Base-by-base conservation (phyloP, 176 grass and related monocot genomes). In the Ensete glaucum region DNA sequence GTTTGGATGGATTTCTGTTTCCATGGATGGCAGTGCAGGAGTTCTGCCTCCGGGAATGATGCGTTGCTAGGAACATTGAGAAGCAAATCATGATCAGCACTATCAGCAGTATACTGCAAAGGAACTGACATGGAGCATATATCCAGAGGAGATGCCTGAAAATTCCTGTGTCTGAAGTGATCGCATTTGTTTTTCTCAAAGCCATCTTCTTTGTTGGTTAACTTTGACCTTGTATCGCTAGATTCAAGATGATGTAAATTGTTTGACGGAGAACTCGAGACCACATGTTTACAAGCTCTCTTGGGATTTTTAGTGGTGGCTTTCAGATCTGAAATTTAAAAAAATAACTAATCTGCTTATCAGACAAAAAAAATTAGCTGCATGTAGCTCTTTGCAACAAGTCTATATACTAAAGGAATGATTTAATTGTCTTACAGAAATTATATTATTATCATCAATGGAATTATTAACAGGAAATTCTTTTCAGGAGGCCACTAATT, bases 41-140 rank as follows among this genome's bases (percentile, higher is more conserved):
- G 23, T 27, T 65, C 63, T 65, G 63, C 63, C 63, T 65, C 21
- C 3, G 63, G 63, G 63, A 85, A 89, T 16, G 82, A 81, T 70
- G 84, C 88, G 79, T 85, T 93, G 57, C 67, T 79, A 77, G 90
- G 90, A 72, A 98, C 76, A 29, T 90, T 82, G 26, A 93, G 77
- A 69, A 98, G 76, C 78, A 98, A 80, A 52, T 91, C 90, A 78
- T 98, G 88, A 87, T 93, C 90, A 57, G 80, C 91, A 73, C 73
- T 74, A 9, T 85, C 77, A 15, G 87, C 78, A 9, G 63, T 74
- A 59, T 86, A 87, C 56, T 85, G 68, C 10, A 54, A 65, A 83
- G 90, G 84, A 68, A 72, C 64, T 57, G 89, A 14, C 72, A 87
- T 73, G 63, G 90, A 85, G 24, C 20, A 26, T 57, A 75, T 88